Evolutionary conservation across 257 asterid species (phyloP).

Genomic region (Verbena officinalis): DNA sequence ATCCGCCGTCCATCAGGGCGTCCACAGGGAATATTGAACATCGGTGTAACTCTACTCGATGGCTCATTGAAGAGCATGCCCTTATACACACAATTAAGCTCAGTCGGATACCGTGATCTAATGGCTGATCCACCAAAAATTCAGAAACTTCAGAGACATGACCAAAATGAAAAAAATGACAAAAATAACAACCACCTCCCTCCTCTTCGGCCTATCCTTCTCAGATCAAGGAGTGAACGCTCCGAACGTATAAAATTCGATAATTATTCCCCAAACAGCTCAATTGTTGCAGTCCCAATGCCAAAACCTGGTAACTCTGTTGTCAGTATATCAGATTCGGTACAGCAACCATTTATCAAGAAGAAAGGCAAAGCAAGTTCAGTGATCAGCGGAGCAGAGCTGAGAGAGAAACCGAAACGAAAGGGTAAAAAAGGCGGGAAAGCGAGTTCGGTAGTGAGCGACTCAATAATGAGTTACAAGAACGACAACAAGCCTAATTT

Average conservation of each 20-base stretch:
- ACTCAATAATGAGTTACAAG: constrained; percentile 43
- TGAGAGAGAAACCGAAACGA: constrained; percentile 41
- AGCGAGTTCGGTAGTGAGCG: constrained; percentile 57
- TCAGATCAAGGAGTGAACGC: constrained; percentile 68
- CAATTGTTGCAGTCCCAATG: constrained; percentile 39
- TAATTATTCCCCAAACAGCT: constrained; percentile 38
- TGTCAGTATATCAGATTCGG: constrained; percentile 48
- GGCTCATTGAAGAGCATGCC: constrained; percentile 88
- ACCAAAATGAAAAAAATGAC: background rate
- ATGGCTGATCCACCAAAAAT: constrained; percentile 46
- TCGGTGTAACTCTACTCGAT: constrained; percentile 78
- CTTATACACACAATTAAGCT: constrained; percentile 52
- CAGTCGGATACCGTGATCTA: constrained; percentile 50
- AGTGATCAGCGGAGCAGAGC: constrained; percentile 62
- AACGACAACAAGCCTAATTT: background rate
- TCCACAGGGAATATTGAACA: constrained; percentile 86
- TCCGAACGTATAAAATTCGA: constrained; percentile 55
- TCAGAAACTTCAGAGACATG: constrained; percentile 8
- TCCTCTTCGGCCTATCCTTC: constrained; percentile 48
- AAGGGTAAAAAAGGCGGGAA: constrained; percentile 45
- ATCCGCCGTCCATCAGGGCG: constrained; percentile 92
- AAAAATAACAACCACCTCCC: background rate
- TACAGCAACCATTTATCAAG: constrained; percentile 28
- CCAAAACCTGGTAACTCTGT: constrained; percentile 46
- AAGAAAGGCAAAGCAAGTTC: constrained; percentile 78